Conservation (phyloP, 2,329 filamentous ascomycete genomes). For the Talaromyces funiculosus region DNA sequence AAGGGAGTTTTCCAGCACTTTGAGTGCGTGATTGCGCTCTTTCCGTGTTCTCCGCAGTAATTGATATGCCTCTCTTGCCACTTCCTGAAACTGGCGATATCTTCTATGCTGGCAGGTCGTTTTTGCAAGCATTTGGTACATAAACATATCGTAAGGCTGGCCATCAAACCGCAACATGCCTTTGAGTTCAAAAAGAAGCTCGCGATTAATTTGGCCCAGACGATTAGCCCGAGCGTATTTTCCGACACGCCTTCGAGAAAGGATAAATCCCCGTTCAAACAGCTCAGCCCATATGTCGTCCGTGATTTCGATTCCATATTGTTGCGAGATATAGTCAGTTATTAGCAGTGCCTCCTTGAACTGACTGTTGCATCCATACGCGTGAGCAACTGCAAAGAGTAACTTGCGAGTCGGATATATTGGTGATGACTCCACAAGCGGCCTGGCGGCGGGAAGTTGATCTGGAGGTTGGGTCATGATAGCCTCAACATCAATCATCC, state of each 20-base stretch:
- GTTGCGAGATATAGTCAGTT: conserved; percentile 57
- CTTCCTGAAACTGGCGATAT: conserved; percentile 21
- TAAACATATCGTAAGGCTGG: conserved; percentile 51
- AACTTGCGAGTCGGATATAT: conserved; percentile 55
- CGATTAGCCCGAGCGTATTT: conserved; percentile 21
- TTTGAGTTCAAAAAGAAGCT: conserved; percentile 52
- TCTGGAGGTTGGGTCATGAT: conserved; percentile 32
- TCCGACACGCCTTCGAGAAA: conserved; percentile 41
- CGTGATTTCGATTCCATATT: conserved; percentile 55
- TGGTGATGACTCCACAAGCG: conserved; percentile 46
- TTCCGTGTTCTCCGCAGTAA: conserved; percentile 25
- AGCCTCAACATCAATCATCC: conserved; percentile 48
- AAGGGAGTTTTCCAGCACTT: conserved; percentile 23
- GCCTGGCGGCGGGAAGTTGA: conserved; percentile 28
- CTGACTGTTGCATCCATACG: conserved; percentile 61
- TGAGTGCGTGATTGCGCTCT: conserved; percentile 23
- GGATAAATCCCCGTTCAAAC: conserved; percentile 61
- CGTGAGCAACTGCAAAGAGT: conserved; percentile 62
- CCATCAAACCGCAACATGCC: conserved; percentile 58
- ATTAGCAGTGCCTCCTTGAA: conserved; percentile 54
- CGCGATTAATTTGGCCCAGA: conserved; percentile 32
- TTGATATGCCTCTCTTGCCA: conserved; percentile 28
- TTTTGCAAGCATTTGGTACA: conserved; percentile 42
- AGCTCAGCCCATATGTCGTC: conserved; percentile 59
- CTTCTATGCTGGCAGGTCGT: conserved; percentile 18